These are phyloP conservation scores for Penicillium thymicola DNA, from an alignment of 2,329 filamentous ascomycete genomes.

Conservation along the genomic window DNA sequence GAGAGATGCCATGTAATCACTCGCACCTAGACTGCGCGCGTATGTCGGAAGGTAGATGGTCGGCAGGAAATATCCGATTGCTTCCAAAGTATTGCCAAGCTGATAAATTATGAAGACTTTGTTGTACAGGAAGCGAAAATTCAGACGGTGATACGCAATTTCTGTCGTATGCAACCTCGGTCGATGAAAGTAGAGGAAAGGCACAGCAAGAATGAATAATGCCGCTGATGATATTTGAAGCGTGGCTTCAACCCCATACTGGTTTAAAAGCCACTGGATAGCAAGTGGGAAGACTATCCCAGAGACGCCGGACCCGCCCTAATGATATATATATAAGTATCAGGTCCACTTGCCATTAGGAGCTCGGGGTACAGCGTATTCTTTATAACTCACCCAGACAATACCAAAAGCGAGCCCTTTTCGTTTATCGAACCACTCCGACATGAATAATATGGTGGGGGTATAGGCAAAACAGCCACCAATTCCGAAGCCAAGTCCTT, in stretches of 20 bases:
- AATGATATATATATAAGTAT: neutral
- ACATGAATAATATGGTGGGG: constrained; percentile 47
- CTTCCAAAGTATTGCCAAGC: constrained; percentile 33
- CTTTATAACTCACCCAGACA: constrained; percentile 38
- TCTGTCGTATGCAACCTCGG: constrained; percentile 25
- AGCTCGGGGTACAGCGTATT: neutral
- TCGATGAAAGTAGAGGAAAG: constrained; percentile 34
- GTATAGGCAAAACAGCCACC: constrained; percentile 48
- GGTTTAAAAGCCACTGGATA: constrained; percentile 30
- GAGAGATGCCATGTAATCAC: constrained; percentile 19
- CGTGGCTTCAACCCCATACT: constrained; percentile 25
- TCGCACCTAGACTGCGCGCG: constrained; percentile 22
- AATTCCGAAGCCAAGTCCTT: constrained; percentile 41
- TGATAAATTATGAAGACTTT: constrained; percentile 36
- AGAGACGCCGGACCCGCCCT: constrained; percentile 33
- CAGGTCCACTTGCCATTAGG: neutral
- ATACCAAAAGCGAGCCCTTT: constrained; percentile 52
- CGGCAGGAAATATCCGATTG: constrained; percentile 37
- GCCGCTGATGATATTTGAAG: constrained; percentile 26
- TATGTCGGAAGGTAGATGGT: constrained; percentile 36
- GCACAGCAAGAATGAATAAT: constrained; percentile 39
- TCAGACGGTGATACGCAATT: constrained; percentile 23
- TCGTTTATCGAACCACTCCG: constrained; percentile 51
- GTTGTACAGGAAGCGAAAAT: constrained; percentile 32
- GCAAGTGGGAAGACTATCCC: constrained; percentile 32